phyloP scores from a whole-genome alignment of 2,329 filamentous ascomycete species.

The Diaporthe vexans region DNA sequence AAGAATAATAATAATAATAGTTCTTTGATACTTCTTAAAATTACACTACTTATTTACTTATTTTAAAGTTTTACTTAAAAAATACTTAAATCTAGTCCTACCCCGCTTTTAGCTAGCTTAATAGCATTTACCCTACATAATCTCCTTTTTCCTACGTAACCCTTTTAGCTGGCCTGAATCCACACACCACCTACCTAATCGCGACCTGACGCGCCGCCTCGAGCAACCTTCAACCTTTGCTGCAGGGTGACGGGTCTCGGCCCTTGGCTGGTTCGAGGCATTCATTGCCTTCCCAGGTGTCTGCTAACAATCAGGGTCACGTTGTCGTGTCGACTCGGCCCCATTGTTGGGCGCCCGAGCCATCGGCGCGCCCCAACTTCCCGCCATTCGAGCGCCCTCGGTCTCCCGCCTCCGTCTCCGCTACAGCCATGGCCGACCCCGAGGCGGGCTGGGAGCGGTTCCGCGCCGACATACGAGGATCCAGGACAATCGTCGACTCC shows the following conservation, averaged over 20 bases:
- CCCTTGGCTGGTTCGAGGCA: conserved; percentile 12
- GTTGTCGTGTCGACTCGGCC: neutral
- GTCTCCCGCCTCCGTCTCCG: no score
- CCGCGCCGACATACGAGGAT: conserved; percentile 26
- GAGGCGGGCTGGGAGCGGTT: conserved; percentile 33
- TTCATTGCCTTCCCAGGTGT: neutral
- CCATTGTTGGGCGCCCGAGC: conserved; percentile 2
- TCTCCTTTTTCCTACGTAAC: neutral
- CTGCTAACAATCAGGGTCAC: neutral
- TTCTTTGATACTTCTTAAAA: no score
- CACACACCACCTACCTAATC: neutral
- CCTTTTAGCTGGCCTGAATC: neutral
- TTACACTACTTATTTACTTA: no score
- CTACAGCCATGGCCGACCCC: neutral
- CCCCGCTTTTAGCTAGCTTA: neutral
- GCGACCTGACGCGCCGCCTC: conserved; percentile 10
- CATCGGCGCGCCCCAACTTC: neutral
- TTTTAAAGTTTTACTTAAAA: neutral
- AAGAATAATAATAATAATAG: no score
- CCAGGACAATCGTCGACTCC: neutral
- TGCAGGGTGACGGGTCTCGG: conserved; percentile 15
- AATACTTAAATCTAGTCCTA: neutral
- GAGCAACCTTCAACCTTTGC: neutral
- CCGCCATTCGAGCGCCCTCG: neutral
- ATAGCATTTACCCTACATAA: neutral